Evolutionary conservation across 257 asterid genomes (phyloP).

Genomic region (Ballota nigra): DNA sequence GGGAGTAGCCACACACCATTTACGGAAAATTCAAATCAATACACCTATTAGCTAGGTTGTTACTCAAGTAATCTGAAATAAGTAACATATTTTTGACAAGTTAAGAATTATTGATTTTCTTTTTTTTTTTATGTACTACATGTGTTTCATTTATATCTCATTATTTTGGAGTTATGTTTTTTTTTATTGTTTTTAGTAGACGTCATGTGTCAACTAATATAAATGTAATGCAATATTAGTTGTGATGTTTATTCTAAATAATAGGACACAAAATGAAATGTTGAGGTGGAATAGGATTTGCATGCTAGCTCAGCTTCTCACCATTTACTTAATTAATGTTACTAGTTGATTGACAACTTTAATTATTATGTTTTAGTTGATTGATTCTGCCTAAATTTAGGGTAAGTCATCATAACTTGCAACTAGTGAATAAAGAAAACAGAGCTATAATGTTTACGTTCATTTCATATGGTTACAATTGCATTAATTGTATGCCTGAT

Average conservation of each 20-base stretch:
- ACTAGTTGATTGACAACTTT: neutral
- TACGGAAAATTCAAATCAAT: neutral
- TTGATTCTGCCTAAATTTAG: slow-evolving; percentile 3
- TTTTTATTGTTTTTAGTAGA: too few relatives aligned
- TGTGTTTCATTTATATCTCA: too few relatives aligned
- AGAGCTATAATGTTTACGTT: neutral
- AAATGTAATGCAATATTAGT: too few relatives aligned
- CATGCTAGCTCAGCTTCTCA: neutral
- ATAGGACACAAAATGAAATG: neutral
- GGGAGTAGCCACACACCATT: neutral
- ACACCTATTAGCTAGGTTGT: neutral
- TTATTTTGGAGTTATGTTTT: too few relatives aligned
- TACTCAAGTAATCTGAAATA: neutral
- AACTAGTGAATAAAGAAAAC: neutral
- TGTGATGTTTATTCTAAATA: neutral
- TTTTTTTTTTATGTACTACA: too few relatives aligned
- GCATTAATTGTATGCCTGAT: neutral
- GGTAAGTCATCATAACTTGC: neutral
- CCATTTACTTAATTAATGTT: neutral
- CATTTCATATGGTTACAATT: neutral
- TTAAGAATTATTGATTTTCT: too few relatives aligned
- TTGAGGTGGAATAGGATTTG: neutral
- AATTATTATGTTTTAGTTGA: neutral
- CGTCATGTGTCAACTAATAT: neutral
- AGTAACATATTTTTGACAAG: too few relatives aligned